Base-by-base conservation (phyloP, 1,139 yeast genomes). In the Protomyces lactucae-debilis region DNA sequence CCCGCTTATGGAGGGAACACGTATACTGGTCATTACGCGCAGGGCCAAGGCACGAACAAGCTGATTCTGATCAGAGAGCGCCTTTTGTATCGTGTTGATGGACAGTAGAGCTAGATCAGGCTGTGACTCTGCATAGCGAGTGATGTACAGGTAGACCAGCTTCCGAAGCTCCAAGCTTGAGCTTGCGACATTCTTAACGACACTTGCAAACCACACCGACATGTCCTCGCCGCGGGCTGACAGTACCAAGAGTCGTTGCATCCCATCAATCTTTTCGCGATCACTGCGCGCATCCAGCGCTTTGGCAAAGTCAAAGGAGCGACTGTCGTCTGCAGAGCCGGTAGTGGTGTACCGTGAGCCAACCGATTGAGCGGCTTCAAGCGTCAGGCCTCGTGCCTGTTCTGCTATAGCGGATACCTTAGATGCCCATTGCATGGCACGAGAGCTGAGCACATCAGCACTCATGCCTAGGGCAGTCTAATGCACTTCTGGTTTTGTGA, bases 101-200 rank as follows among this genome's bases (percentile, higher is more conserved):
- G 97, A 85, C 60, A 95, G 78, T 39, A 95, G 79, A 0, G 98
- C 95, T 18, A 90, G 81, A 73, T 92, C 96, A 3, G 95, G 97
- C 70, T 90, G 93, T 59, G 81, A 77, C 68, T 89, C 96, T 14
- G 97, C 95, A 74, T 85, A 92, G 64, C 88, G 81, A 37, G 86
- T 78, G 61, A 93, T 77, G 71, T 90, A 91, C 0, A 87, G 80
- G 74, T 90, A 85, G 3, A 93, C 97, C 73, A 93, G 79, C 70
- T 86, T 85, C 67, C 89, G 83, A 53, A 90, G 83, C 69, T 85
- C 87, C 40, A 84, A 73, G 70, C 85, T 88, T 12, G 83, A 73
- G 14, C 93, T 85, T 2, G 92, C 88, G 55, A 92, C 85, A 73
- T 91, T 91, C 75, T 92, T 92, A 66, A 93, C 88, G 12, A 95